Evolutionary conservation across 2,329 filamentous ascomycete species (phyloP), one percentile per base, ranked within the genome.

Genomic region (Chlorencoelia australis): DNA sequence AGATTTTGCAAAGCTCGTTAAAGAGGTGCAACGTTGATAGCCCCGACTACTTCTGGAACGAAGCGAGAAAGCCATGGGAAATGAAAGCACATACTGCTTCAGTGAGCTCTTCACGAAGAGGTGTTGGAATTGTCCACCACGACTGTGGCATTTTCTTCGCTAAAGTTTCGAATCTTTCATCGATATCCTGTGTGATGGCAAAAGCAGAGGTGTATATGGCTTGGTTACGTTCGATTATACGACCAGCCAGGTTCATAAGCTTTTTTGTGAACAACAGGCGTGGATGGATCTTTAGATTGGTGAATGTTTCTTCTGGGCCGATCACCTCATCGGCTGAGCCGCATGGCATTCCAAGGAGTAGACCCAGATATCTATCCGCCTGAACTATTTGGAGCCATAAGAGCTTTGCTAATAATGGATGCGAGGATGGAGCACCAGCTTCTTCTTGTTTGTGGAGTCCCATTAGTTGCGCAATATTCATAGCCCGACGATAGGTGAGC

Each of bases 321-420:
- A 52, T 48, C 4, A 20, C 16, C 11, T 39, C 41, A 19, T 51
- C 45, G 7, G 20, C 30, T 3, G 40, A 40, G 13, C 50, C 52
- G 14, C 38, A 40, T 13, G 52, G 50, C 10, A 52, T 36, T 8
- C 52, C 52, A 13, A 55, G 38, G 14, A 55, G 41, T 11, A 55
- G 40, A n/a, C 45, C 46, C 3, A 72, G 54, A 30, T 67, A 66
- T 2, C 67, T 62, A 35, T 73, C 68, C 2, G 58, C 51, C 7
- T 53, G 52, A 2, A 69, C 47, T 0, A 72, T 51, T 5, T 63
- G 63, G 35, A 60, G 65, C 68, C 67, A 71, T 43, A 69, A 36
- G 3, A 48, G 2, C 56, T 52, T 21, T 57, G 54, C 55, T 14
- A 21, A 41, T 32, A n/a, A 20, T 11, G 46, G 15, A 13, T 17